These are phyloP conservation scores for Pseudocercospora vitis DNA, from an alignment of 2,329 filamentous ascomycete genomes.

Conservation along the genomic window DNA sequence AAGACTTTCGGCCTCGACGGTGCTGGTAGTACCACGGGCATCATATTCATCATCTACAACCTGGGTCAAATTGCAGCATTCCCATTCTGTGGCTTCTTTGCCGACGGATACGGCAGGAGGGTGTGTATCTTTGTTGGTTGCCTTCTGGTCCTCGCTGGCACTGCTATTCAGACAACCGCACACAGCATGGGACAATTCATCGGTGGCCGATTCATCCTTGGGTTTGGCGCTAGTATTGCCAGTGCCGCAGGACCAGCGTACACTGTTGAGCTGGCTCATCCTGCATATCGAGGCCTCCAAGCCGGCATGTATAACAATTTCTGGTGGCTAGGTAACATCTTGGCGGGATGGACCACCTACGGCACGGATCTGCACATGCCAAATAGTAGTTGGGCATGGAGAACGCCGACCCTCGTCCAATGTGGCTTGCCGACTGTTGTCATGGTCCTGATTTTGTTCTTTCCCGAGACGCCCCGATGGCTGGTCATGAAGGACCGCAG, in stretches of 20 bases:
- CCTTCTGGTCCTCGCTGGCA: conserved; percentile 52
- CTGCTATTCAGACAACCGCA: conserved; percentile 53
- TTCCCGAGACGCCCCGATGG: conserved; percentile 63
- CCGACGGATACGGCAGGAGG: conserved; percentile 51
- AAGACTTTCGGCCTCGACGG: conserved; percentile 51
- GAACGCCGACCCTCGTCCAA: conserved; percentile 38
- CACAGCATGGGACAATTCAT: conserved; percentile 54
- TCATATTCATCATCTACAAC: conserved; percentile 48
- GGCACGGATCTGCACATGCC: conserved; percentile 25
- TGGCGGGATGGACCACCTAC: conserved; percentile 48
- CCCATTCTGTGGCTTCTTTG: conserved; percentile 45
- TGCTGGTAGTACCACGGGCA: conserved; percentile 51
- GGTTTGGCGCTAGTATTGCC: conserved; percentile 54
- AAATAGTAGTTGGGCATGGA: conserved; percentile 47
- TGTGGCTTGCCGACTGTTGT: conserved; percentile 47
- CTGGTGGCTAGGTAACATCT: conserved; percentile 52
- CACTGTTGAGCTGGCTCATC: conserved; percentile 61
- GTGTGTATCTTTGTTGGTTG: conserved; percentile 59
- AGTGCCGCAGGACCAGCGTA: conserved; percentile 62
- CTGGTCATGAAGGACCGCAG: conserved; percentile 55
- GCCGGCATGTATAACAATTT: conserved; percentile 56
- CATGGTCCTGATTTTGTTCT: conserved; percentile 50
- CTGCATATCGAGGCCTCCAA: conserved; percentile 60
- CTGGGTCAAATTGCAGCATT: conserved; percentile 54
- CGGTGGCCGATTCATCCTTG: conserved; percentile 44